Conservation (phyloP, 352 stramenopile genomes). For the Pythium sukuiense region DNA sequence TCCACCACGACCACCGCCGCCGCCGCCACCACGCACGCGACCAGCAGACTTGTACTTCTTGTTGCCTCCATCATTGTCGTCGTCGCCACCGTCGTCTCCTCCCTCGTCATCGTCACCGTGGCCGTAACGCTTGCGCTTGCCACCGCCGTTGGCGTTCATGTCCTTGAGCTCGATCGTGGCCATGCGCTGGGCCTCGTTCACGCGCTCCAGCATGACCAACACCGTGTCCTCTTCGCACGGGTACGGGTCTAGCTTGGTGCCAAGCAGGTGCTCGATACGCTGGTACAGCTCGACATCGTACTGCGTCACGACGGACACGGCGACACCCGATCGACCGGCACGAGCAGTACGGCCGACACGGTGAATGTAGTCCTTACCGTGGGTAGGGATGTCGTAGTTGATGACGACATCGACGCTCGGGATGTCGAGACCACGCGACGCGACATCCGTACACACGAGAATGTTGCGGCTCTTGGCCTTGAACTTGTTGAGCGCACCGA, state of each 20-base stretch:
- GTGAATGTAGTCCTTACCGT: constrained; percentile 99
- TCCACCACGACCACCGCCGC: constrained; percentile 15
- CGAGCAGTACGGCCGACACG: constrained; percentile 97
- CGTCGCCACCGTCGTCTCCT: constrained; percentile 33
- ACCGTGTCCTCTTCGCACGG: constrained; percentile 94
- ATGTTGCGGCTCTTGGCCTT: constrained; percentile 91
- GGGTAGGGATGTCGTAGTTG: constrained; percentile 98
- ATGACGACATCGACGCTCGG: constrained; percentile 97
- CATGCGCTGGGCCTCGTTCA: constrained; percentile 97
- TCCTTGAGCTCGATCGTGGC: constrained; percentile 91
- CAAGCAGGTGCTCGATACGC: constrained; percentile 91
- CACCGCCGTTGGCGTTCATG: constrained; percentile 45
- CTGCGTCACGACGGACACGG: constrained; percentile 98
- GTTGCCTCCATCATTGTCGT: constrained; percentile 33
- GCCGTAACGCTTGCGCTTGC: constrained; percentile 61
- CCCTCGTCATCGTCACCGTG: constrained; percentile 55
- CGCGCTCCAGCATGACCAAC: constrained; percentile 95
- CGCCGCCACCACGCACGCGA: constrained; percentile 40
- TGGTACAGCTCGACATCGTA: constrained; percentile 99
- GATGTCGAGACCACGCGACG: constrained; percentile 94
- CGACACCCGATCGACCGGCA: constrained; percentile 92
- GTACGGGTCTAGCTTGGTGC: constrained; percentile 80
- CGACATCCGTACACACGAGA: constrained; percentile 89
- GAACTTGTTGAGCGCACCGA: constrained; percentile 98
- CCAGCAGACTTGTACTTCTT: constrained; percentile 82